These are phyloP conservation scores for Actinomucor elegans DNA, from an alignment of 371 early-diverging fungal genomes.

Conservation along the genomic window DNA sequence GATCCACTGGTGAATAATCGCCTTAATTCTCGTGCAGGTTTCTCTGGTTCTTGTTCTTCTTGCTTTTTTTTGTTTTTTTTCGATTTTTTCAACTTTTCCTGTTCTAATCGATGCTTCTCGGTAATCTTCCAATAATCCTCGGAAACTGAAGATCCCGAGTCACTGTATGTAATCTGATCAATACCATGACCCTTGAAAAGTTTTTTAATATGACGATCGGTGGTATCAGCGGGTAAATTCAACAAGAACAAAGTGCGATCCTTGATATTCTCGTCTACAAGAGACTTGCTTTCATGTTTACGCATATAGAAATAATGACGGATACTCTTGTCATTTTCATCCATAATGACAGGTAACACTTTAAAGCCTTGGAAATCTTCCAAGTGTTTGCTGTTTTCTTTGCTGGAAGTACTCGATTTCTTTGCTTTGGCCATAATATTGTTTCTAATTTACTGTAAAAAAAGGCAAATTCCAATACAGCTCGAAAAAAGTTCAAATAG, in stretches of 20 bases:
- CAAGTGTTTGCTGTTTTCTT: conserved; percentile 20
- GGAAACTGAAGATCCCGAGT: conserved; percentile 14
- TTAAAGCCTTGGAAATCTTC: conserved; percentile 58
- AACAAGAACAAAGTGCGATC: conserved; percentile 78
- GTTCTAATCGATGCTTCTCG: conserved; percentile 27
- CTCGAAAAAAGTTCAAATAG: not conserved
- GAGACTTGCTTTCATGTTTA: conserved; percentile 64
- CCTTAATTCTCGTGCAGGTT: conserved; percentile 22
- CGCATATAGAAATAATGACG: conserved; percentile 74
- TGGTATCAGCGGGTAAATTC: conserved; percentile 84
- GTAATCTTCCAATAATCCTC: conserved; percentile 20
- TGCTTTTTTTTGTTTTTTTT: conserved; percentile 23
- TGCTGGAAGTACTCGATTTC: not conserved
- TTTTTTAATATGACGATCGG: conserved; percentile 68
- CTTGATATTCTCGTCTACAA: conserved; percentile 47
- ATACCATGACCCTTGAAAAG: conserved; percentile 65
- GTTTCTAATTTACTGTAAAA: not conserved
- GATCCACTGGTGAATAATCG: conserved; percentile 55
- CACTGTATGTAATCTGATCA: conserved; percentile 55
- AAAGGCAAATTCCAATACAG: not conserved
- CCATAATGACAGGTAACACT: conserved; percentile 51
- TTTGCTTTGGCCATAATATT: conserved; percentile 4
- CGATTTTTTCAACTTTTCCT: conserved; percentile 22
- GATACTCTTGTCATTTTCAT: conserved; percentile 31
- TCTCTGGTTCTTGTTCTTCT: conserved; percentile 8